Conservation (phyloP, 441 rosid genomes). For the Pelargonium myrrhifolium region DNA sequence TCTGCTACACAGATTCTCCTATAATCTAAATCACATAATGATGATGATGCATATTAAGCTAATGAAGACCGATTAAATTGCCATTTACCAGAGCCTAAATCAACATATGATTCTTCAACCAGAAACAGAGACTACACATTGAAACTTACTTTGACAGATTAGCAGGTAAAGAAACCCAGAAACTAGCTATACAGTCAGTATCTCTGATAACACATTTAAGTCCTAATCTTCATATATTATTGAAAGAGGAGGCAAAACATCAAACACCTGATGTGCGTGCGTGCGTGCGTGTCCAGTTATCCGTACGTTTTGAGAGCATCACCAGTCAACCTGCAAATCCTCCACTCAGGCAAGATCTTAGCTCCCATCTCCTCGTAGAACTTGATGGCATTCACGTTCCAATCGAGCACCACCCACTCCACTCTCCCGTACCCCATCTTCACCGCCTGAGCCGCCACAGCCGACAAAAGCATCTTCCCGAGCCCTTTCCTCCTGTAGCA, state of each 20-base stretch:
- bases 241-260: background rate
- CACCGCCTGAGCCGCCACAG: slow-evolving; percentile 80
- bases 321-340: slow-evolving; percentile 75
- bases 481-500: slow-evolving; percentile 71
- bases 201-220: background rate
- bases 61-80: no score
- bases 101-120: no score
- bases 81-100: no score
- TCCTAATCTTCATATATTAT: background rate
- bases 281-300: background rate
- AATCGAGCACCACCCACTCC: slow-evolving; percentile 81
- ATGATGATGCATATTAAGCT: no score
- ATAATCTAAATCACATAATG: no score
- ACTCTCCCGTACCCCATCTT: slow-evolving; percentile 86
- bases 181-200: background rate
- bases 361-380: slow-evolving; percentile 92
- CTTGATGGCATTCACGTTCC: slow-evolving; percentile 76
- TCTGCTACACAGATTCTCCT: no score
- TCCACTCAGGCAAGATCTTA: slow-evolving; percentile 58
- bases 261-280: background rate
- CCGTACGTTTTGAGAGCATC: slow-evolving; percentile 57
- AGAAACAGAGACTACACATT: background rate
- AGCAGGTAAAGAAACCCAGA: background rate
- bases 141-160: background rate
- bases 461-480: slow-evolving; percentile 56